These are phyloP conservation scores for Pholiota microspora DNA, from an alignment of 768 basidiomycete species.

Conservation along the genomic window DNA sequence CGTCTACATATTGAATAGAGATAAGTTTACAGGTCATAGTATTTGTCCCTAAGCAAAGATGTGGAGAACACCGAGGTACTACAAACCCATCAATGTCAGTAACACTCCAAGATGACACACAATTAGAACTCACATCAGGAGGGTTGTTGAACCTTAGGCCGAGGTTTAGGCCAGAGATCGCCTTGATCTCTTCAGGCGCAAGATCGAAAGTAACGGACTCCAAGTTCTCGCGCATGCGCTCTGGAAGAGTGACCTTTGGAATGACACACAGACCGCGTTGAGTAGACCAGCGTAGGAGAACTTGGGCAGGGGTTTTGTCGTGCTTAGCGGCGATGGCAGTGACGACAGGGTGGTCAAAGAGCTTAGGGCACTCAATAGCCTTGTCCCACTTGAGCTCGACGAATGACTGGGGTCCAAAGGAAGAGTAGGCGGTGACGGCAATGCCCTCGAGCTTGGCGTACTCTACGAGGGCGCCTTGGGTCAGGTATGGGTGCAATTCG, in stretches of 20 bases:
- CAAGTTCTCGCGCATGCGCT: slow-evolving; percentile 52
- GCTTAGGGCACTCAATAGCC: slow-evolving; percentile 45
- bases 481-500: slow-evolving; percentile 70
- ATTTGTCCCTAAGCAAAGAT: slow-evolving; percentile 22
- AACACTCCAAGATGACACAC: neutral
- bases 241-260: slow-evolving; percentile 59
- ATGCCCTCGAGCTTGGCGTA: slow-evolving; percentile 59
- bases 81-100: neutral
- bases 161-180: slow-evolving; percentile 57
- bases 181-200: slow-evolving; percentile 52
- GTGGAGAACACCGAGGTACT: slow-evolving; percentile 27
- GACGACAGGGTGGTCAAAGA: slow-evolving; percentile 51
- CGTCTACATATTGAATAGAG: neutral
- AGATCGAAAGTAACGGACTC: slow-evolving; percentile 43
- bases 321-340: slow-evolving; percentile 44
- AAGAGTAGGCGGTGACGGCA: slow-evolving; percentile 63
- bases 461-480: slow-evolving; percentile 53
- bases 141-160: slow-evolving; percentile 31
- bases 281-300: slow-evolving; percentile 77
- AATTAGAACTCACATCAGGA: slow-evolving; percentile 19
- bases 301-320: slow-evolving; percentile 61
- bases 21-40: neutral
- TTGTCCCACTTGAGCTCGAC: slow-evolving; percentile 66
- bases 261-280: slow-evolving; percentile 74
- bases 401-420: slow-evolving; percentile 42